A percentile compares a stretch with the other conserved stretches of the same genome.
phyloP scores from a whole-genome alignment of 2,329 filamentous ascomycete species.

The Aspergillus sp. region DNA sequence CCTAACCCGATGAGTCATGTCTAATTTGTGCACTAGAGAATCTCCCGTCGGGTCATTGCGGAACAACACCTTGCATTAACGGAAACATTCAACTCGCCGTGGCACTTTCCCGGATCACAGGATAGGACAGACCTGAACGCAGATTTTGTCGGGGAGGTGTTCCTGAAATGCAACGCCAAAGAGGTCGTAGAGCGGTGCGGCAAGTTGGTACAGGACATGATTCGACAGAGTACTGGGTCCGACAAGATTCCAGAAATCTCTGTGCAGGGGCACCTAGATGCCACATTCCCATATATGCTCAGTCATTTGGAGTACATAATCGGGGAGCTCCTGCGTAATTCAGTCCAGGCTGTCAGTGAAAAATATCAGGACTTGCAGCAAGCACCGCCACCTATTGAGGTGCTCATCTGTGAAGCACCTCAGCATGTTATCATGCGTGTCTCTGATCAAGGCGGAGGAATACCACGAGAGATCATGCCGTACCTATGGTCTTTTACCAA shows the following conservation, averaged over 20 bases:
- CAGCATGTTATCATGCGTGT: constrained; percentile 96
- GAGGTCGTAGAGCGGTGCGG: constrained; percentile 86
- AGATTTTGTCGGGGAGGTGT: constrained; percentile 94
- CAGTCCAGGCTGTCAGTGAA: constrained; percentile 88
- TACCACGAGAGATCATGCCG: constrained; percentile 79
- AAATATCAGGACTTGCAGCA: constrained; percentile 53
- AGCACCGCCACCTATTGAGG: constrained; percentile 78
- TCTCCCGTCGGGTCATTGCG: constrained; percentile 92
- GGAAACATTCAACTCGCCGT: constrained; percentile 87
- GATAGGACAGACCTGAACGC: constrained; percentile 61
- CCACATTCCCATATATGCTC: constrained; percentile 93
- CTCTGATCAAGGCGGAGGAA: constrained; percentile 91
- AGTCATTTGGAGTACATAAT: constrained; percentile 97
- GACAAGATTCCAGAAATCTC: constrained; percentile 75
- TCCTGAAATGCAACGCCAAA: constrained; percentile 85
- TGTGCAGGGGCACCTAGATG: constrained; percentile 80
- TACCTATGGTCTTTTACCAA: constrained; percentile 98
- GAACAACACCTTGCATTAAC: constrained; percentile 95
- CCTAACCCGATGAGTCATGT: constrained; percentile 11
- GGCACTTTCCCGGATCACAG: constrained; percentile 81
- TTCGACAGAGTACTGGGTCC: constrained; percentile 71
- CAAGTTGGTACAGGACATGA: constrained; percentile 70
- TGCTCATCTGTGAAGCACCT: constrained; percentile 88
- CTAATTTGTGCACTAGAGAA: constrained; percentile 59
- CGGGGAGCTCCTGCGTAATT: constrained; percentile 91